phyloP scores from a whole-genome alignment of 73 alveolate genomes.

The Tetrahymena borealis region DNA sequence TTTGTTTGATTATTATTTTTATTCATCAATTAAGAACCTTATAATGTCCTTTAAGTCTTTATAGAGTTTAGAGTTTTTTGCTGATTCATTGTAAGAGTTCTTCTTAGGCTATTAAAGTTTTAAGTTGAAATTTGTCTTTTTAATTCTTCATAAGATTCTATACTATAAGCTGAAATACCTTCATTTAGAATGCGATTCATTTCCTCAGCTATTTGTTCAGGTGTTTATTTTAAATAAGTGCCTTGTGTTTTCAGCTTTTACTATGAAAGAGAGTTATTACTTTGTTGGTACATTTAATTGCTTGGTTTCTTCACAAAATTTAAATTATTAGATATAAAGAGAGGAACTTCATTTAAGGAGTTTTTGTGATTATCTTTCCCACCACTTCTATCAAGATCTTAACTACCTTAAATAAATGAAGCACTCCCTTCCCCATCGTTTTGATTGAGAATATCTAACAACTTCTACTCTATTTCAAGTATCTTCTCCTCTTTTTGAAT shows the following conservation, averaged over 20 bases:
- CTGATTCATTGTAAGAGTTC: not conserved
- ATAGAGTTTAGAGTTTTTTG: not conserved
- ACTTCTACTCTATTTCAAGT: not conserved
- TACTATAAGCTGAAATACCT: not conserved
- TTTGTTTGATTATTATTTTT: too few relatives aligned
- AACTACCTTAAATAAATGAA: not conserved
- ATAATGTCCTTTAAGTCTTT: not conserved
- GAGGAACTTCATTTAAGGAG: not conserved
- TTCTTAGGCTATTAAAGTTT: not conserved
- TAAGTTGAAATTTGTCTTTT: not conserved
- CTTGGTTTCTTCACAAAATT: not conserved
- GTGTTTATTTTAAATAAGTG: not conserved
- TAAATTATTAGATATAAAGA: too few relatives aligned
- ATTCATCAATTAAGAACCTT: not conserved
- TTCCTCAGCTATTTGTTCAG: not conserved
- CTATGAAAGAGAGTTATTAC: not conserved
- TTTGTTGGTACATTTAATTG: not conserved
- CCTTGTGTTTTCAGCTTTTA: not conserved
- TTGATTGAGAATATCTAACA: not conserved
- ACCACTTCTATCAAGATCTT: not conserved
- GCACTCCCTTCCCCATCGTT: not conserved
- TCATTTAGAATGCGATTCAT: not conserved
- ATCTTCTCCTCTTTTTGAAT: not conserved
- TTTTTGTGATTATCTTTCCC: not conserved
- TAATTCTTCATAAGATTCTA: not conserved